Conservation (phyloP, 768 basidiomycete genomes). For the Sistotremastrum niveocremeum region DNA sequence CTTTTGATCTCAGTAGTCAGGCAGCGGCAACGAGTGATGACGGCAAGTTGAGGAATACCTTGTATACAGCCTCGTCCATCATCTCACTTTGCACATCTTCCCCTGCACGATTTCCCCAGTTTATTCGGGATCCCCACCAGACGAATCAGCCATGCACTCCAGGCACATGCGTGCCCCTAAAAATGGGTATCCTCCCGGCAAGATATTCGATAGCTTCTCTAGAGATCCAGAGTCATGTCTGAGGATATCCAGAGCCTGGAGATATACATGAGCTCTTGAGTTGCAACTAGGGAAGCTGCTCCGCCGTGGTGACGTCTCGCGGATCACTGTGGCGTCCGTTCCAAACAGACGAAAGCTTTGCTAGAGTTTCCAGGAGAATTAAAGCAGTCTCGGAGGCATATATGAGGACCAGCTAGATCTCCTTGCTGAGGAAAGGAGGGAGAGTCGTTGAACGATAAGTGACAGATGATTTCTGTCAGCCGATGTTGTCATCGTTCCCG, state of each 20-base stretch:
- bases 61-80: conserved; percentile 85
- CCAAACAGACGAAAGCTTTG: conserved; percentile 82
- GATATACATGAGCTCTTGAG: conserved; percentile 83
- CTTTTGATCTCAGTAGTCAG: conserved; percentile 70
- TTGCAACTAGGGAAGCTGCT: conserved; percentile 52
- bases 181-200: conserved; percentile 77
- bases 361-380: conserved; percentile 94
- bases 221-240: conserved; percentile 86
- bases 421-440: too few species aligned
- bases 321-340: conserved; percentile 79
- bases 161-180: conserved; percentile 98
- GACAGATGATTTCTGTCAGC: too few species aligned
- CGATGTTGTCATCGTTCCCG: too few species aligned
- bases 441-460: too few species aligned
- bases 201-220: conserved; percentile 80
- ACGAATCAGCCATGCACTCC: conserved; percentile 85
- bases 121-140: conserved; percentile 60
- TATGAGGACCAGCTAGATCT: too few species aligned
- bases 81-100: conserved; percentile 76
- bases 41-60: conserved; percentile 66
- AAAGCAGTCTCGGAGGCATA: too few species aligned
- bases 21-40: conserved; percentile 92
- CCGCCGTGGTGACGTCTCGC: conserved; percentile 82
- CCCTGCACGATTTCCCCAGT: conserved; percentile 99
- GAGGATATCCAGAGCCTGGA: conserved; percentile 93